Base-by-base conservation (phyloP, 805 yeast species). In the Candida namnaoensis region DNA sequence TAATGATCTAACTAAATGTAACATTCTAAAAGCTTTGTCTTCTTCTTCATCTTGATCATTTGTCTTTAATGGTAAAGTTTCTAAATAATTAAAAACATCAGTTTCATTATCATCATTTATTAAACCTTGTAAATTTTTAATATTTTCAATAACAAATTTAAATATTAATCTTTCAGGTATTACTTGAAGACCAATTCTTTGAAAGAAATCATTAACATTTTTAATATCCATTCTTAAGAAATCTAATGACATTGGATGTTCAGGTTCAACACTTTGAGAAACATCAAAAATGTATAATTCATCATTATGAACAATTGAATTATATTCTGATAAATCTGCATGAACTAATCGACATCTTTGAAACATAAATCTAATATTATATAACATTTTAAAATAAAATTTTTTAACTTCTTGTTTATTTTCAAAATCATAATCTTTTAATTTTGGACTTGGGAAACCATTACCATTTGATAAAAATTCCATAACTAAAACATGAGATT, bases 181-280 rank as follows among this genome's bases (percentile, higher is more conserved):
- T 13, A 87, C 82, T 40, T 76, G 73, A 35, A 90, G 86, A 33
- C 81, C 80, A 58, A 82, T 79, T 46, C 80, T 71, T 44, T 72
- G 71, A 54, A 93, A 93, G 60, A 82, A 93, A 52, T 86, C 93
- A 56, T 91, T 93, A 24, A 91, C 86, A 56, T 93, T 93, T 60
- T 91, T 93, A 56, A 93, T 90, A 64, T 93, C 99, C 99, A 93
- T 93, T 57, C 99, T 71, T 45, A 93, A 65, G 58, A 93, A 93
- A 60, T 93, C 98, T 49, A 93, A 69, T 36, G 95, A 84, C 88
- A 88, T 88, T 10, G 96, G 98, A 62, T 93, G 99, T 52, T 88
- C 96, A 9, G 96, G 97, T 60, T 93, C 98, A 24, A 93, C 98
- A 34, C 95, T 81, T 60, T 93, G 99, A 1, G 98, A 90, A 10